Conservation (phyloP, 177 flowering plant genomes). For the Vitis hybrid region DNA sequence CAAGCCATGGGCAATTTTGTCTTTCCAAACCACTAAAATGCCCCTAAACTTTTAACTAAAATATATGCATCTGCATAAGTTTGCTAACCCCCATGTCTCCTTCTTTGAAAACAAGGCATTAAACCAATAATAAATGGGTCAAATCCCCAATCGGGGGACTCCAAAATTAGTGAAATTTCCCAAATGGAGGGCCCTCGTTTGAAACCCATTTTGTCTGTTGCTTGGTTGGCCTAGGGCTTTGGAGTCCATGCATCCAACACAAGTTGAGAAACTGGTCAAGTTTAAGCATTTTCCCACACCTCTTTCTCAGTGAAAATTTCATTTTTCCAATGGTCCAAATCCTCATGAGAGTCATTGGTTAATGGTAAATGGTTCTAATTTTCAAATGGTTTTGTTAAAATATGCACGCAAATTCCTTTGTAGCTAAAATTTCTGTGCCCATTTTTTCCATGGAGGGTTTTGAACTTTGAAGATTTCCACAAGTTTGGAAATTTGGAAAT, state of each 20-base stretch:
- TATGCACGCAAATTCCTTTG: too few species aligned
- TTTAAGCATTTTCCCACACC: too few species aligned
- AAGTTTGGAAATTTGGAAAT: too few species aligned
- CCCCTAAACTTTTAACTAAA: neutral
- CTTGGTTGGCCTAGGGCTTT: slow-evolving; percentile 29
- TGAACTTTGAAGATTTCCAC: too few species aligned
- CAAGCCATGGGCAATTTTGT: neutral
- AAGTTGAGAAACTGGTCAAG: slow-evolving; percentile 34
- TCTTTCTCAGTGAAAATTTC: too few species aligned
- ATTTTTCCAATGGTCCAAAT: too few species aligned
- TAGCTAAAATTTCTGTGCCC: too few species aligned
- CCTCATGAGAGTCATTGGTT: too few species aligned
- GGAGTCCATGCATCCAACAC: slow-evolving; percentile 25
- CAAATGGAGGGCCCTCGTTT: slow-evolving; percentile 36
- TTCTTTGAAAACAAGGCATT: slow-evolving; percentile 24
- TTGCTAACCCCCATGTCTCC: slow-evolving; percentile 42
- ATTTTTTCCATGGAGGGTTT: too few species aligned
- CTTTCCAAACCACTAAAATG: neutral
- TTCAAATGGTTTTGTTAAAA: too few species aligned
- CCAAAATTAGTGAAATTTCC: slow-evolving; percentile 37
- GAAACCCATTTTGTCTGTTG: slow-evolving; percentile 35
- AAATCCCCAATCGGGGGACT: slow-evolving; percentile 24
- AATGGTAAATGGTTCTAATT: too few species aligned
- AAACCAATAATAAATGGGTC: slow-evolving; percentile 28
- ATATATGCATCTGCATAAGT: slow-evolving; percentile 11